These are phyloP conservation scores for Solanum etuberosum DNA, from an alignment of 257 asterid species.

Conservation along the genomic window DNA sequence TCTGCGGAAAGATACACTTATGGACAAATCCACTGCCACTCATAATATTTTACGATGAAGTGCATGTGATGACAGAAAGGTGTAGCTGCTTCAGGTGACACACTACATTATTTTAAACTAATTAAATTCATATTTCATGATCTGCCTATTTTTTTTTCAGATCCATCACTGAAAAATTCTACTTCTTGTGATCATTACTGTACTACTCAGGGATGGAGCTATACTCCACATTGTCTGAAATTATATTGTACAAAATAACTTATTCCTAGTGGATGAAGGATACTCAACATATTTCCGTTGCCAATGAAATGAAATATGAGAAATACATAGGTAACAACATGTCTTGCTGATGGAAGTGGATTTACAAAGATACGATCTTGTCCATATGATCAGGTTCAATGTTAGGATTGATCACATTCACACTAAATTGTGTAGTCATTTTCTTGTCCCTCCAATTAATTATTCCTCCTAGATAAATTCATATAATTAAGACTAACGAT, in stretches of 20 bases:
- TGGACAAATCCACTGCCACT: background rate
- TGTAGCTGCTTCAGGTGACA: background rate
- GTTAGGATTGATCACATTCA: background rate
- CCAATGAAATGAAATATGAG: no score
- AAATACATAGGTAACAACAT: background rate
- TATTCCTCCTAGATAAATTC: background rate
- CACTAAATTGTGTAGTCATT: background rate
- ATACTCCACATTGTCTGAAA: background rate
- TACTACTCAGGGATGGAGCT: background rate
- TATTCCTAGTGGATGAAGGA: no score
- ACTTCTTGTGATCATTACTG: background rate
- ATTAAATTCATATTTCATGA: background rate
- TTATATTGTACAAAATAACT: background rate
- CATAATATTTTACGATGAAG: background rate
- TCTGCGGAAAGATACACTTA: background rate
- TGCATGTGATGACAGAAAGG: background rate
- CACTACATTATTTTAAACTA: background rate
- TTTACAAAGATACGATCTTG: background rate
- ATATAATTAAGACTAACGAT: background rate
- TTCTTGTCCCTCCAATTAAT: background rate
- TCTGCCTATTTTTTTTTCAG: background rate
- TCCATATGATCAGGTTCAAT: background rate
- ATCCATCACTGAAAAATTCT: background rate
- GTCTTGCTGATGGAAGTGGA: background rate
- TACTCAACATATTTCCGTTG: background rate